These are phyloP conservation scores for Phaseolus lunatus DNA, from an alignment of 306 rosid species.

Conservation along the genomic window DNA sequence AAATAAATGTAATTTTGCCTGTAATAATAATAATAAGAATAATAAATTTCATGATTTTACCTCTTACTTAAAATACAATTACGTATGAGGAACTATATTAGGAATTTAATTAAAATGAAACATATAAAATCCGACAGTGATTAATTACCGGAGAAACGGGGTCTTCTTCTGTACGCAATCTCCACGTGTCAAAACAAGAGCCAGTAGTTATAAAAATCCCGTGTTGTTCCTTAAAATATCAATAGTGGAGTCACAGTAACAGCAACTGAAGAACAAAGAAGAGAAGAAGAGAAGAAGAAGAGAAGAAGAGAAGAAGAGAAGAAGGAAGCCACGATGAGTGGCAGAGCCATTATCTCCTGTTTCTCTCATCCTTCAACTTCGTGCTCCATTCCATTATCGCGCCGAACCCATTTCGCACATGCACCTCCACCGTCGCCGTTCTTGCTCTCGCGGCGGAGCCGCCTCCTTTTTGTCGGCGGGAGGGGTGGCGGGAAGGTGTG, in stretches of 20 bases:
- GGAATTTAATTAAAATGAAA: not conserved
- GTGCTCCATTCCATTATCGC: slow-evolving; percentile 36
- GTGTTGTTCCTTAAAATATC: not conserved
- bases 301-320: not conserved
- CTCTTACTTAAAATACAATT: not conserved
- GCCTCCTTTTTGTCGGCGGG: slow-evolving; percentile 37
- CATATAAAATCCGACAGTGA: not conserved
- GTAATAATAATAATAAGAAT: no score
- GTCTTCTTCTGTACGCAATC: not conserved
- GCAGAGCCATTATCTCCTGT: slow-evolving; percentile 71
- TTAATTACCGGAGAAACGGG: not conserved
- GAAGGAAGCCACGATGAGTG: slow-evolving; percentile 47
- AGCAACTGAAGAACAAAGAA: not conserved
- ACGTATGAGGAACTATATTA: not conserved
- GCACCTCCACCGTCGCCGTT: slow-evolving; percentile 14
- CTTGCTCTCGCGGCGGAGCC: slow-evolving; percentile 39
- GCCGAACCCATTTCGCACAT: slow-evolving; percentile 38
- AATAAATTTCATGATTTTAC: no score
- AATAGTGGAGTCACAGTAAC: slow-evolving; percentile 10
- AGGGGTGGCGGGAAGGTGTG: slow-evolving; percentile 55
- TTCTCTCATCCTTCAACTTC: slow-evolving; percentile 56
- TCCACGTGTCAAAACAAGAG: slow-evolving; percentile 63
- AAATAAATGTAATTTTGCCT: no score
- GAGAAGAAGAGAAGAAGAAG: not conserved
- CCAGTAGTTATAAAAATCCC: slow-evolving; percentile 67